phyloP scores from a whole-genome alignment of 2,329 filamentous ascomycete genomes.

The Arthrocladium fulminans region DNA sequence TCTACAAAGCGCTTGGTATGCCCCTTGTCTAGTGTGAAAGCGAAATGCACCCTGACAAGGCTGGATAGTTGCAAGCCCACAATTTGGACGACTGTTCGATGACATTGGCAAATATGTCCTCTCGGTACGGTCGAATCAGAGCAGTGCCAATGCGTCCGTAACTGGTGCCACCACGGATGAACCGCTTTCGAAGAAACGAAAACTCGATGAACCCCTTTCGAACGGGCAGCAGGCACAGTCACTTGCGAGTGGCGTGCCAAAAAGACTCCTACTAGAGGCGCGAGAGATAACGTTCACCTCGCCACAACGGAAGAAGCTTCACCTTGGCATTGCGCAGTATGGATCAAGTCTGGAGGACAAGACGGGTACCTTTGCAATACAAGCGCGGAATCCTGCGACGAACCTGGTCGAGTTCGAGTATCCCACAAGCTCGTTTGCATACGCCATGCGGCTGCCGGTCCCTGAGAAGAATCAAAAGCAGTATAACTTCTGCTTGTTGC shows the following conservation, averaged over 20 bases:
- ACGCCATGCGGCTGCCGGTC: slow-evolving; percentile 53
- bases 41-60: neutral
- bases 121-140: slow-evolving; percentile 20
- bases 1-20: neutral
- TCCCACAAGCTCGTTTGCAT: slow-evolving; percentile 31
- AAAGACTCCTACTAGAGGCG: slow-evolving; percentile 33
- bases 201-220: slow-evolving; percentile 11
- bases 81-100: slow-evolving; percentile 36
- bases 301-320: slow-evolving; percentile 56
- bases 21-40: too few species aligned
- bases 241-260: slow-evolving; percentile 19
- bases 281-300: slow-evolving; percentile 53
- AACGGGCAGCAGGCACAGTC: slow-evolving; percentile 5
- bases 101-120: slow-evolving; percentile 42
- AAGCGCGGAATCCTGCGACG: slow-evolving; percentile 42
- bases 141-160: neutral
- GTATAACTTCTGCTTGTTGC: slow-evolving; percentile 54
- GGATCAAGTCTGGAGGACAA: slow-evolving; percentile 10
- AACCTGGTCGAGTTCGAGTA: slow-evolving; percentile 47
- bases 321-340: slow-evolving; percentile 46
- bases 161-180: slow-evolving; percentile 11
- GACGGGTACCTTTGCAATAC: slow-evolving; percentile 30
- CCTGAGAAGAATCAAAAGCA: slow-evolving; percentile 57
- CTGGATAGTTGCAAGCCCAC: slow-evolving; percentile 21
- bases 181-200: slow-evolving; percentile 25